Evolutionary conservation across 108 stramenopile species (phyloP).

Genomic region (Discostella pseudostelligera): DNA sequence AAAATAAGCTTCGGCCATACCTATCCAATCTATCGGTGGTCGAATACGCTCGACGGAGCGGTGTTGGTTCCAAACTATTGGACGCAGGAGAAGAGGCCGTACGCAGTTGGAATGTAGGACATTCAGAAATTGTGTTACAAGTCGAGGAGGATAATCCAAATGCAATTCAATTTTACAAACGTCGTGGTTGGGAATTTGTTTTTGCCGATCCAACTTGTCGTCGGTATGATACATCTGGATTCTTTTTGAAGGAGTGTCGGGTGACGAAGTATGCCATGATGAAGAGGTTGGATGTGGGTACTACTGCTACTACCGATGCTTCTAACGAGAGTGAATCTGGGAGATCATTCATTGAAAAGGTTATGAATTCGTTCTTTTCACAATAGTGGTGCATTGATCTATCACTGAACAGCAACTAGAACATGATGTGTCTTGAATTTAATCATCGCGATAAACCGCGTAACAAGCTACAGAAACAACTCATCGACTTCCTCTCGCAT

Average conservation of each 20-base stretch:
- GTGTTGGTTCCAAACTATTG: slow-evolving; percentile 68
- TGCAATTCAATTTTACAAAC: slow-evolving; percentile 70
- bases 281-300: slow-evolving; percentile 41
- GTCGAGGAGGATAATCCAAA: slow-evolving; percentile 77
- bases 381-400: background rate
- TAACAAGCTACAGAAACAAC: no score
- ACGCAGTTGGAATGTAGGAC: slow-evolving; percentile 50
- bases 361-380: slow-evolving; percentile 14
- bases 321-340: background rate
- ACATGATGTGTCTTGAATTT: no score
- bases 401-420: background rate
- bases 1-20: slow-evolving; percentile 49
- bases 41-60: slow-evolving; percentile 56
- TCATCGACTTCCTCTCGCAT: no score
- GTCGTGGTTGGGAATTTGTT: slow-evolving; percentile 65
- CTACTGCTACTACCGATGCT: background rate
- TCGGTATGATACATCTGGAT: slow-evolving; percentile 61
- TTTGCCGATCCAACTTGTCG: slow-evolving; percentile 76
- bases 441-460: no score
- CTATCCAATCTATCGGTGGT: slow-evolving; percentile 71
- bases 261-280: slow-evolving; percentile 66
- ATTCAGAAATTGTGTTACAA: slow-evolving; percentile 73
- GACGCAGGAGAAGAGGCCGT: slow-evolving; percentile 68
- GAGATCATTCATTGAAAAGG: slow-evolving; percentile 1
- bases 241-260: slow-evolving; percentile 61